phyloP scores from a whole-genome alignment of 345 rosid species.

The Eucalyptus pauciflora region DNA sequence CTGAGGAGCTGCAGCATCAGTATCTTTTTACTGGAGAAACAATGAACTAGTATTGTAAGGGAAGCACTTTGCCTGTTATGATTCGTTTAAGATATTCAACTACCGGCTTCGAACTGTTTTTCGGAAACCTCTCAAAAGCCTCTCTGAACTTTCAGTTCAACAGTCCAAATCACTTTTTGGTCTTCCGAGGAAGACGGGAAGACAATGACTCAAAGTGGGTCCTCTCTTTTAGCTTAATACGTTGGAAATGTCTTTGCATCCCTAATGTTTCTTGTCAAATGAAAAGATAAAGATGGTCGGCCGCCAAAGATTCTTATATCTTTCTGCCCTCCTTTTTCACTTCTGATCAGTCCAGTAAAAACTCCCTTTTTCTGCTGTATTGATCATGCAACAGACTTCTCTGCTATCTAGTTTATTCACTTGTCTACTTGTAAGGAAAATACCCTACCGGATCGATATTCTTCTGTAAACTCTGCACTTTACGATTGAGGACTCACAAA shows the following conservation, averaged over 20 bases:
- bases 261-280: neutral
- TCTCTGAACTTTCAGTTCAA: neutral
- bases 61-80: neutral
- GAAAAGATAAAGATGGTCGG: neutral
- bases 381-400: neutral
- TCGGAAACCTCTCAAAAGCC: neutral
- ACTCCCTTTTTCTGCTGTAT: neutral
- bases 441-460: neutral
- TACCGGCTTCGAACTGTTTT: neutral
- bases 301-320: neutral
- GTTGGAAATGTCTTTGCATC: neutral
- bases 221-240: neutral
- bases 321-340: neutral
- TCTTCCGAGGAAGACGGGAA: neutral
- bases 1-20: neutral
- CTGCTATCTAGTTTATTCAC: neutral
- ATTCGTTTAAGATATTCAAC: neutral
- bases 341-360: neutral
- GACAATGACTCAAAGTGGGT: neutral
- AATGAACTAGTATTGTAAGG: neutral
- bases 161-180: neutral
- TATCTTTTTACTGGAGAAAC: neutral
- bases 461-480: neutral
- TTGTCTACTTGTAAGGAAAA: neutral
- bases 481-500: neutral